Evolutionary conservation across 306 rosid genomes (phyloP), one percentile per base, ranked within the genome.

Genomic region (Chamaecrista fasciculata): DNA sequence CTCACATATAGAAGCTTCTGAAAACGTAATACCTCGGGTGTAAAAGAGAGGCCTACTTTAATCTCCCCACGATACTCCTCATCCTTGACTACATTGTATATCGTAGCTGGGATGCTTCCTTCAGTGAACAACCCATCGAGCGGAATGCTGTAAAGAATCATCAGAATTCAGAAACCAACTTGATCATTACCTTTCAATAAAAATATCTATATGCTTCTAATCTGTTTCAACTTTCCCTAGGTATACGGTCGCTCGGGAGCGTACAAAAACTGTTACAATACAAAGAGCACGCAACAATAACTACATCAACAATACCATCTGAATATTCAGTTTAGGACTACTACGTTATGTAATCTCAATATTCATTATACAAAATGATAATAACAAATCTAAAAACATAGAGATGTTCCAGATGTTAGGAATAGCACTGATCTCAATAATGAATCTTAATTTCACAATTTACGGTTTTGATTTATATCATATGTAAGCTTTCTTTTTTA

Each of bases 21-120:
- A 66, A 51, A 36, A 10, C n/a, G 34, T 44, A 21, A 37, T 79
- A 79, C 77, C 85, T 80, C 83, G 3, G 78, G 86, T 18, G 66
- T 58, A 68, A 87, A 87, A 37, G 79, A 53, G 65, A 87, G 86
- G 67, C 82, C 79, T 58, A 82, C 28, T 76, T 71, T 71, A 43
- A 87, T 81, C 61, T 83, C 87, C 19, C 90, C 93, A 2, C 71
- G 48, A 63, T 62, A 87, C 62, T 85, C 72, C 20, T 66, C 76
- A 75, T 83, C 81, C 78, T 82, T 89, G 14, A 89, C 90, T 5
- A 91, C 93, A 40, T 82, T 86, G 77, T 89, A 86, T 15, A 74
- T 34, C 1, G 86, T 70, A 8, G 88, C 62, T 46, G 86, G 83
- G 52, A 85, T 59, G 55, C 31, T 89, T 63, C 93, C 85, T 83